Percentiles rank a stretch among this genome's conserved stretches.
These are phyloP conservation scores for Hibiscus mutabilis DNA, from an alignment of 345 rosid genomes.

Conservation along the genomic window DNA sequence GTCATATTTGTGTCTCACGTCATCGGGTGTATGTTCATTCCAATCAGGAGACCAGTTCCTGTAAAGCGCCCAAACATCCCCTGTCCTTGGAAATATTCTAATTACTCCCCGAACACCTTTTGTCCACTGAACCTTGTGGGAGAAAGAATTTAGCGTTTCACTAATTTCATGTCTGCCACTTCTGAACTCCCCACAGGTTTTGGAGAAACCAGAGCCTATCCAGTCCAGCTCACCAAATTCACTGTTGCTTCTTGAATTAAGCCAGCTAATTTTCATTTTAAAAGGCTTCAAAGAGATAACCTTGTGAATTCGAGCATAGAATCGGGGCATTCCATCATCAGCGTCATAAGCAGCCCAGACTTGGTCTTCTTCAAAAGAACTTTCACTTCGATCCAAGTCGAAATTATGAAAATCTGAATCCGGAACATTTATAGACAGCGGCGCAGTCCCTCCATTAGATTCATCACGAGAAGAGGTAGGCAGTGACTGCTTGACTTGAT, in stretches of 20 bases:
- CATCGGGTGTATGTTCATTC: slow-evolving; percentile 60
- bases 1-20: slow-evolving; percentile 64
- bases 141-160: slow-evolving; percentile 58
- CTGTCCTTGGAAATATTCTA: slow-evolving; percentile 61
- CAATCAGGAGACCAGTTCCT: slow-evolving; percentile 84
- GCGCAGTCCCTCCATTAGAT: slow-evolving; percentile 19
- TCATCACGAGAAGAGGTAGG: slow-evolving; percentile 15
- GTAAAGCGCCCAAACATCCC: slow-evolving; percentile 91
- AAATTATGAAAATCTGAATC: slow-evolving; percentile 93
- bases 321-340: slow-evolving; percentile 95
- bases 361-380: slow-evolving; percentile 63
- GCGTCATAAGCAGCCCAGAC: slow-evolving; percentile 98
- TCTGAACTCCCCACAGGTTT: slow-evolving; percentile 87
- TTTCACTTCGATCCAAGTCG: slow-evolving; percentile 69
- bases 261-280: slow-evolving; percentile 88
- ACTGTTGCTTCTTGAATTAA: slow-evolving; percentile 58
- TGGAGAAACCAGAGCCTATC: slow-evolving; percentile 74
- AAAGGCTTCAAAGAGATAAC: slow-evolving; percentile 74
- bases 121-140: slow-evolving; percentile 71
- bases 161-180: slow-evolving; percentile 46
- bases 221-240: slow-evolving; percentile 65
- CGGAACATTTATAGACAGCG: slow-evolving; percentile 57
- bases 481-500: slow-evolving; percentile 15
- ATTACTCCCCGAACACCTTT: slow-evolving; percentile 66
- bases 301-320: slow-evolving; percentile 83